These are phyloP conservation scores for Lophiotrema nucula DNA, from an alignment of 495 filamentous ascomycete genomes.

Conservation along the genomic window DNA sequence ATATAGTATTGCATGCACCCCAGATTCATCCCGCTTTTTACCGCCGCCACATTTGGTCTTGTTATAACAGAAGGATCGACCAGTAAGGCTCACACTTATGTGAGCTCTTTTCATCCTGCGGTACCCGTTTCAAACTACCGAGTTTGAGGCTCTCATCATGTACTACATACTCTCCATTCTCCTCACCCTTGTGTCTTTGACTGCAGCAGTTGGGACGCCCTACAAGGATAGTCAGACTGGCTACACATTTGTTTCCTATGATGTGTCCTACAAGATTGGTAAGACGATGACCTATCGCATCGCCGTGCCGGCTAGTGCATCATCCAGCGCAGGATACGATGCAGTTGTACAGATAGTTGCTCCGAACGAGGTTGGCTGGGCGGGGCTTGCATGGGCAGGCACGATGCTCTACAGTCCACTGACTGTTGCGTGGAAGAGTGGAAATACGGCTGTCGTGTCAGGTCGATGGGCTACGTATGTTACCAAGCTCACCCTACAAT, in stretches of 20 bases:
- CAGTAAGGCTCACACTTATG: too few species aligned
- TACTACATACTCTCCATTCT: too few species aligned
- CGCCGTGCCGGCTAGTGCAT: constrained; percentile 47
- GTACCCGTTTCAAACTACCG: too few species aligned
- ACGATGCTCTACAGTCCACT: constrained; percentile 53
- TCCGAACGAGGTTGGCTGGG: constrained; percentile 46
- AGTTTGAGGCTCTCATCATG: too few species aligned
- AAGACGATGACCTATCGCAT: constrained; percentile 48
- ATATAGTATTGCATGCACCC: too few species aligned
- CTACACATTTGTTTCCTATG: constrained; percentile 48
- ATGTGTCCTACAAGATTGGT: constrained; percentile 2
- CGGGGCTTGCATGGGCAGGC: constrained; percentile 50
- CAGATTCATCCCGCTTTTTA: too few species aligned
- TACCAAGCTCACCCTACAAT: background rate
- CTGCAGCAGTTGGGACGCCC: background rate
- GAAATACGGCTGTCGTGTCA: constrained; percentile 43
- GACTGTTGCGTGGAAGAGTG: constrained; percentile 49
- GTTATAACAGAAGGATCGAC: too few species aligned
- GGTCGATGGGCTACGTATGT: constrained; percentile 49
- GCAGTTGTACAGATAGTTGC: constrained; percentile 50
- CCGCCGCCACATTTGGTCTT: too few species aligned
- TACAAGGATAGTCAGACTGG: constrained; percentile 49
- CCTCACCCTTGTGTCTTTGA: too few species aligned
- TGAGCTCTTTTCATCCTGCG: too few species aligned
- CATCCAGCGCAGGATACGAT: constrained; percentile 46